Evolutionary conservation across 768 basidiomycete species (phyloP), one percentile per base, ranked within the genome.

Genomic region (Pisolithus albus): DNA sequence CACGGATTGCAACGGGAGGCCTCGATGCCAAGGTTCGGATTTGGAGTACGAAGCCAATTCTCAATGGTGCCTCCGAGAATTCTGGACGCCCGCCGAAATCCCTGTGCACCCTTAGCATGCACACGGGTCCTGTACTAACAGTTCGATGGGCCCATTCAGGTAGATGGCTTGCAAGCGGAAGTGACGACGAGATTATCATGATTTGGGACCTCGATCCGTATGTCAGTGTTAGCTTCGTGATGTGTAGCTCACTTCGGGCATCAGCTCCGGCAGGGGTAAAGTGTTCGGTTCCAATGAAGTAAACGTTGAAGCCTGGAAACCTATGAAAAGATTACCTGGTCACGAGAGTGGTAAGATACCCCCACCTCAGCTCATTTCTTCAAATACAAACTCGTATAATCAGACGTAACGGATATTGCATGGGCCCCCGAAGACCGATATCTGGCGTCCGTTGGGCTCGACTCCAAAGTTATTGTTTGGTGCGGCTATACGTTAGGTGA

Each of bases 251-350:
- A 46, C 54, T n/a, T 24, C 49, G 45, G 36, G 52, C 34, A 52
- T 61, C 10, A 93, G 90, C 23, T 78, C 76, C 50, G 87, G 88
- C 19, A 81, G 82, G 49, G 88, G 93, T 16, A 91, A 86, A 66
- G 84, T 94, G 4, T 97, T 91, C 83, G 95, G 95, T 10, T 86
- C 90, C 19, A 91, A 92, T 57, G 96, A 98, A 61, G 81, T 94
- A 56, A 99, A 99, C 64, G 80, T 96, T 5, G 96, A 99, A 69
- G 91, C 87, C 23, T 99, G 96, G 96, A 97, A 94, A 63, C 89
- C 93, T 5, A 65, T 95, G 63, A 89, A 90, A 59, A 79, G 94
- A 36, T 72, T 99, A 10, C 91, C 91, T 19, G 96, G 93, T 0
- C 96, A 99, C 64, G 89, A 92, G 53, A 94, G 92, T 59, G 95